Base-by-base conservation (phyloP, 192 early-diverging fungal species). In the Coemansia sp. region DNA sequence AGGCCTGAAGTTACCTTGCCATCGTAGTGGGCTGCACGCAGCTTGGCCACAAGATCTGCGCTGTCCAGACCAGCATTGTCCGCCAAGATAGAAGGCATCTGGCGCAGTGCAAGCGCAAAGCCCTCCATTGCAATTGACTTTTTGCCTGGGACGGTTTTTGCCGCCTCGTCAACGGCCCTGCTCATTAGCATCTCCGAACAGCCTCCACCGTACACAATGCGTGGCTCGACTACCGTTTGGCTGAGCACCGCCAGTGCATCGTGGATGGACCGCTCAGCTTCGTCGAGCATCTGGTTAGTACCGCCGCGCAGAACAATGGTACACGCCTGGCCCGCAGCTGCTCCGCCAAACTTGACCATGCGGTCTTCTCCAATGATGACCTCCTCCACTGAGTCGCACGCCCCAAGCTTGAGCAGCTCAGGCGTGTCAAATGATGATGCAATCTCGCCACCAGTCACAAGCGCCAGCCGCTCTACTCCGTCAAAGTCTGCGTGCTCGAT, bases 401-500 rank as follows among this genome's bases (percentile, higher is more conserved):
- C 85, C 46, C 97, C 97, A 21, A 99, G 86, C 65, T 92, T 89
- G 57, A 99, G 91, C 10, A 99, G 84, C 71, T 99, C 95, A 24
- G 97, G 97, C 77, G 95, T 92, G 67, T 99, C 97, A 77, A 99
- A 99, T 7, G 97, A 94, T 31, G 97, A 99, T 6, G 94, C 88
- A 71, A 99, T 99, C 72, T 99, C 97, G 72, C 97, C 94, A 67
- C 97, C 97, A 52, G 96, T 97, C 20, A 99, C 97, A 51, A 99
- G 82, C 55, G 97, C 95, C 65, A 99, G 85, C 14, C 97, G 85
- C 84, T 99, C 97, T 36, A 99, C 87, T 68, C 97, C 97, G 74
- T 97, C 95, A 78, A 99, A 99, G 72, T 99, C 95, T 24, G 97
- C 97, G 75, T 99, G 97, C 78, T 99, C 97, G 63, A 99, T 99